Evolutionary conservation across 805 yeast species (phyloP).

Genomic region (Saccharomycopsis synnaedendra): DNA sequence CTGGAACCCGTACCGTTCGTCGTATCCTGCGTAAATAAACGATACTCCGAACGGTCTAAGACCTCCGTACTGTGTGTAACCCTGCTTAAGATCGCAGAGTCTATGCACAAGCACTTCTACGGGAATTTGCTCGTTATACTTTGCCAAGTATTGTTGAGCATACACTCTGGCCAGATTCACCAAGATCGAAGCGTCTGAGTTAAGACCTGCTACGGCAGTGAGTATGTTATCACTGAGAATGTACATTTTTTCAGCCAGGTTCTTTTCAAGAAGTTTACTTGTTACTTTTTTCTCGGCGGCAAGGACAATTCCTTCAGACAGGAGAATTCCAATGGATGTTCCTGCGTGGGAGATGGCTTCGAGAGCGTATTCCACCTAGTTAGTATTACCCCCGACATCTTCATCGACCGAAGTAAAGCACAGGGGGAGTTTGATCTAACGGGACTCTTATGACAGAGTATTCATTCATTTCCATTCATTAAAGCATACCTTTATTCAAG

Average conservation of each 20-base stretch:
- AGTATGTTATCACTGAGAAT: conserved; percentile 70
- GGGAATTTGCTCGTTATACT: conserved; percentile 90
- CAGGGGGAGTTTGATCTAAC: too few relatives aligned
- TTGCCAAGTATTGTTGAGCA: conserved; percentile 78
- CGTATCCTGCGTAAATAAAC: conserved; percentile 92
- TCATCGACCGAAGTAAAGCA: too few relatives aligned
- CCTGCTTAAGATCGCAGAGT: conserved; percentile 90
- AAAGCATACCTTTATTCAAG: background rate
- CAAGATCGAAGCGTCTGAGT: conserved; percentile 89
- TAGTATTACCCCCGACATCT: background rate
- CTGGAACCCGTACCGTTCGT: conserved; percentile 82
- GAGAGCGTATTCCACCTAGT: conserved; percentile 81
- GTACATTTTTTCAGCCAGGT: conserved; percentile 88
- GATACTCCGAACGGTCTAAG: conserved; percentile 97
- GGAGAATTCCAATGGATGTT: conserved; percentile 89
- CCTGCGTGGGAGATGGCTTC: conserved; percentile 96
- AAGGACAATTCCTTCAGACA: conserved; percentile 77
- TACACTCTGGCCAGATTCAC: conserved; percentile 75
- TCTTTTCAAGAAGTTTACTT: conserved; percentile 85
- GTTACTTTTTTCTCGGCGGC: conserved; percentile 97
- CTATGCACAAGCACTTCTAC: conserved; percentile 81
- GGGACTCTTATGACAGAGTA: too few relatives aligned
- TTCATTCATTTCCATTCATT: background rate
- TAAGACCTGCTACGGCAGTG: conserved; percentile 97
- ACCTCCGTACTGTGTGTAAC: conserved; percentile 98